These are phyloP conservation scores for Rhododendron griersonianum DNA, from an alignment of 148 eudicot species.

Conservation along the genomic window DNA sequence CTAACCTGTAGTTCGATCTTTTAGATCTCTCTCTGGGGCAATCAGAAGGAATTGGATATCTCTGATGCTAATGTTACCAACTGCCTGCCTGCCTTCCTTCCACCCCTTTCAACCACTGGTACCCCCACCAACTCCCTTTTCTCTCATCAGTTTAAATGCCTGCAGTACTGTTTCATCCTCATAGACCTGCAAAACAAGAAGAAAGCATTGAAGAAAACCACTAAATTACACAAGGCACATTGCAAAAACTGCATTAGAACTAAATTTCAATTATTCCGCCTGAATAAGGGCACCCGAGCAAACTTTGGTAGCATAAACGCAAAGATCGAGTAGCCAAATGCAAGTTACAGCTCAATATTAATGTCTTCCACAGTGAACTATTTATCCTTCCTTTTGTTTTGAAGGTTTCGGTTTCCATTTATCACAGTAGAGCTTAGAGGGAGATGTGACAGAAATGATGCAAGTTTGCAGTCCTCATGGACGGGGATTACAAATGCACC, in stretches of 20 bases:
- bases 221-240: no score
- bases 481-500: not conserved
- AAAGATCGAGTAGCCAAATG: no score
- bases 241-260: no score
- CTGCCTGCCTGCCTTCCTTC: slow-evolving; percentile 73
- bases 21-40: slow-evolving; percentile 71
- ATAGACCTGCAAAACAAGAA: slow-evolving; percentile 40
- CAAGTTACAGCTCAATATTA: no score
- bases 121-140: slow-evolving; percentile 72
- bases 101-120: slow-evolving; percentile 64
- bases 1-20: slow-evolving; percentile 62
- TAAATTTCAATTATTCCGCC: no score
- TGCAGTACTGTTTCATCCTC: slow-evolving; percentile 90
- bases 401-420: not conserved
- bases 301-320: no score
- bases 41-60: slow-evolving; percentile 83
- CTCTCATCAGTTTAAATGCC: slow-evolving; percentile 87
- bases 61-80: slow-evolving; percentile 88
- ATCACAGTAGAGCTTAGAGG: not conserved
- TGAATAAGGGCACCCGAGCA: no score
- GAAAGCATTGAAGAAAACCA: not conserved
- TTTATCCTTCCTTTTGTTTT: not conserved
- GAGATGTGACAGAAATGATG: not conserved
- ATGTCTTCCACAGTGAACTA: no score
- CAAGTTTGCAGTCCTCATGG: not conserved